Base-by-base conservation (phyloP, 495 filamentous ascomycete genomes). In the Penicillium simplicissimum region DNA sequence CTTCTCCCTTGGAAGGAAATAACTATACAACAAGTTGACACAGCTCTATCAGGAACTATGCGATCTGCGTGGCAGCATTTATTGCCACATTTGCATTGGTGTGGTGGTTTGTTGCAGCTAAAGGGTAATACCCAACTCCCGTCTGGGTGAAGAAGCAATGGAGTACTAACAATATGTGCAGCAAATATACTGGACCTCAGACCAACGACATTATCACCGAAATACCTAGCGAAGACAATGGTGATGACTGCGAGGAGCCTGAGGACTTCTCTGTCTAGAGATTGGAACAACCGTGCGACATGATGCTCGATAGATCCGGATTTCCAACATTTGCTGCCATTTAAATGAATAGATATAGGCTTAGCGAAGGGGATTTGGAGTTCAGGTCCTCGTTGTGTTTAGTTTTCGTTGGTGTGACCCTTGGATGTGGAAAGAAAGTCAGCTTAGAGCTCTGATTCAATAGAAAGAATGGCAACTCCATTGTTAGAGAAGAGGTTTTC, bases 71-170 rank as follows among this genome's bases (percentile, higher is more conserved):
- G 11, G 88, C 82, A n/a, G 80, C 67, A 0, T 84, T 85, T 54
- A 87, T 90, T 67, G 86, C 77, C 0, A 49, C 79, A 0, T 88
- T 90, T 74, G 81, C 84, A 13, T 57, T 89, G 56, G 69, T 78
- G 4, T 90, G 88, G 88, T 90, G 88, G 88, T 87, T 78, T 75
- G 74, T 82, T 21, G 80, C 79, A 37, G 88, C 85, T 3, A 74
- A 81, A 66, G 78, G 81, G 85, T 87, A 73, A 68, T 82, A 71
- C 51, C 8, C 25, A 5, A 33, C 21, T 15, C 11, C 19, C 17
- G 23, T 31, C 10, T 53, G 6, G 3, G 8, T 37, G 10, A 15
- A 54, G 23, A 0, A 21, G 33, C 31, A 36, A n/a, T n/a, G n/a
- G n/a, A 53, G 34, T 52, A 51, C 47, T 64, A 33, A 64, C 36